A percentile compares a stretch with the other conserved stretches of the same genome.
phyloP scores from a whole-genome alignment of 306 rosid species.

The Echinosophora koreensis region DNA sequence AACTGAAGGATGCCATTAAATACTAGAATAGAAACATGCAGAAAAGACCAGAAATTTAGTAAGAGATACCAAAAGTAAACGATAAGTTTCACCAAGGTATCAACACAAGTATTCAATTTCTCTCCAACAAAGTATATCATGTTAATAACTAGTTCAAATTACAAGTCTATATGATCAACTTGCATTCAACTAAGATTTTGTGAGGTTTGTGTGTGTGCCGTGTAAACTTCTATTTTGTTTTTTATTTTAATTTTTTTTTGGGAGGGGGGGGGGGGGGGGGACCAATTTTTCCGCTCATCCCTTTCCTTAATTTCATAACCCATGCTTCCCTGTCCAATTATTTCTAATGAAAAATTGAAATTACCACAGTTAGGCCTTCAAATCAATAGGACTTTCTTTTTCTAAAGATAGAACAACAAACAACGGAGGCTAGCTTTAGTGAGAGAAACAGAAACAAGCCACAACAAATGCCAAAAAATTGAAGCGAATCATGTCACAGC shows the following conservation, averaged over 20 bases:
- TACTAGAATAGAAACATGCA: neutral
- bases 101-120: conserved; percentile 10
- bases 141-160: conserved; percentile 7
- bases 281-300: neutral
- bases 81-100: conserved; percentile 12
- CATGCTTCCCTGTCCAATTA: conserved; percentile 19
- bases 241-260: too few relatives aligned
- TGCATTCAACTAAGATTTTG: neutral
- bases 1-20: conserved; percentile 21
- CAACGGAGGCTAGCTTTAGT: conserved; percentile 1
- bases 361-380: neutral
- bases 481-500: conserved; percentile 18
- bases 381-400: conserved; percentile 22
- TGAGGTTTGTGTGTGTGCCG: neutral
- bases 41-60: neutral
- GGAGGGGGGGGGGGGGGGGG: neutral
- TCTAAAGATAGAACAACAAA: conserved; percentile 15
- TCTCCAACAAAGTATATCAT: conserved; percentile 5
- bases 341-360: conserved; percentile 32
- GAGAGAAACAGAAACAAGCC: conserved; percentile 37
- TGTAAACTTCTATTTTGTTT: neutral
- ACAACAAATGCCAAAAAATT: conserved; percentile 30
- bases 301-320: neutral
- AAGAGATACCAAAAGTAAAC: conserved; percentile 19
- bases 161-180: neutral